Evolutionary conservation across 2,329 filamentous ascomycete genomes (phyloP).

Genomic region (Cytospora piceicola): DNA sequence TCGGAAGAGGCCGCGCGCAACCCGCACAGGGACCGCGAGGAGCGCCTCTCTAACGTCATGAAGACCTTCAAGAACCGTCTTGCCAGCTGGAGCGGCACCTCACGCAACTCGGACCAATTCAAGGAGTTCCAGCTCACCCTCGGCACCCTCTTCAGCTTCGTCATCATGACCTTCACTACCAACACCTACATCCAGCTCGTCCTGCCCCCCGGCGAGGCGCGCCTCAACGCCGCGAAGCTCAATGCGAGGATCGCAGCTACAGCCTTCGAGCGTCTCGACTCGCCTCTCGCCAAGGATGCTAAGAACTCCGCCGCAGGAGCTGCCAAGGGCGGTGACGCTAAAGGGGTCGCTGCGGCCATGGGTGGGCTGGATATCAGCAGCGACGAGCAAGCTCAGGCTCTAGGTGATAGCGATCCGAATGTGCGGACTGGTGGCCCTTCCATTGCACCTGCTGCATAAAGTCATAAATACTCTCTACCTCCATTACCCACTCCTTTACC

Average conservation of each 20-base stretch:
- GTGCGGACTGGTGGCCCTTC: constrained; percentile 21
- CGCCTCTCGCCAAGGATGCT: constrained; percentile 44
- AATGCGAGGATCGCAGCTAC: constrained; percentile 87
- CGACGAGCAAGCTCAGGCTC: constrained; percentile 24
- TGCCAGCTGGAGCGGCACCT: constrained; percentile 76
- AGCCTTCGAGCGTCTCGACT: constrained; percentile 74
- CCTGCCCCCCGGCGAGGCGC: constrained; percentile 85
- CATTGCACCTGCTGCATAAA: constrained; percentile 27
- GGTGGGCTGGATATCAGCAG: constrained; percentile 26
- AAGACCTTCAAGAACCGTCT: constrained; percentile 95
- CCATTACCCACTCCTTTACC: background rate
- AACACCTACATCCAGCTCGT: constrained; percentile 97
- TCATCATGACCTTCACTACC: constrained; percentile 93
- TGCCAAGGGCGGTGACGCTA: constrained; percentile 25
- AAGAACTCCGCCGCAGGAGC: constrained; percentile 17
- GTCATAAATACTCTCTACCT: background rate
- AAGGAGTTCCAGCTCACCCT: constrained; percentile 81
- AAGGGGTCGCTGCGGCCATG: constrained; percentile 23
- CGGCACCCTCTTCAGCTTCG: constrained; percentile 80
- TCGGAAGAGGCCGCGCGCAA: constrained; percentile 75
- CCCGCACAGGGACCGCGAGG: constrained; percentile 89
- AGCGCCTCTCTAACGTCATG: constrained; percentile 93
- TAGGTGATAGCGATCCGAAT: constrained; percentile 21
- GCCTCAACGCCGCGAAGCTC: constrained; percentile 87
- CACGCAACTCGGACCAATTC: constrained; percentile 82